Percentiles rank a stretch among this genome's conserved stretches.
Conservation (phyloP, 75 land plant species). For the Pinus tabuliformis region DNA sequence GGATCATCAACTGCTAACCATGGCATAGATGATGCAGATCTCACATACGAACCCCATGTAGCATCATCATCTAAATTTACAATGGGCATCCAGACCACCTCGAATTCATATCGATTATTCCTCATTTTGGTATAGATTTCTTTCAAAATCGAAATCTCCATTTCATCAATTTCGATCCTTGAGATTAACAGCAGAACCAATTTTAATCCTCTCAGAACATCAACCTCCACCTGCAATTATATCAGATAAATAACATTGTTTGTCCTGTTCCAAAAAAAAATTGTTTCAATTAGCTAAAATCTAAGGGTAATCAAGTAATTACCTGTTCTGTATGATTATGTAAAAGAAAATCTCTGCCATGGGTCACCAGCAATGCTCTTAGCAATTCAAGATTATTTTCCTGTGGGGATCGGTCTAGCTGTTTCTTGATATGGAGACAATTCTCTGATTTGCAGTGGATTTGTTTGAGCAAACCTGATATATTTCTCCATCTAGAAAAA, state of each 20-base stretch:
- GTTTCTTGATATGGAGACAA: neutral
- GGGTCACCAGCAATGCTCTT: neutral
- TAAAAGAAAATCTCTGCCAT: neutral
- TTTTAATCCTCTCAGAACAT: neutral
- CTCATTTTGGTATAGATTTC: neutral
- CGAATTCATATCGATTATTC: neutral
- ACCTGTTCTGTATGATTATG: neutral
- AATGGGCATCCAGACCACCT: constrained; percentile 1
- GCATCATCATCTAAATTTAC: neutral
- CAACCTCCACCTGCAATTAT: neutral
- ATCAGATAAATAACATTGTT: neutral
- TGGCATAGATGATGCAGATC: neutral
- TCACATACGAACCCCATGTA: neutral
- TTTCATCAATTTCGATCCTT: neutral
- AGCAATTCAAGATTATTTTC: neutral
- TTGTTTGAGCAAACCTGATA: neutral
- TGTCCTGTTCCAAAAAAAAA: neutral
- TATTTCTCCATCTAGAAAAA: neutral
- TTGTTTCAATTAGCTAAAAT: neutral
- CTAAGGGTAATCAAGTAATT: neutral
- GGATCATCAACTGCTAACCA: neutral
- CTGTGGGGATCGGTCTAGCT: neutral
- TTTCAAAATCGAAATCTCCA: neutral
- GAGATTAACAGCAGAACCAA: neutral
- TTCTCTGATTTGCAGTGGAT: neutral